Base-by-base conservation (phyloP, 1,284 basidiomycete genomes). In the Ustilago sp. region DNA sequence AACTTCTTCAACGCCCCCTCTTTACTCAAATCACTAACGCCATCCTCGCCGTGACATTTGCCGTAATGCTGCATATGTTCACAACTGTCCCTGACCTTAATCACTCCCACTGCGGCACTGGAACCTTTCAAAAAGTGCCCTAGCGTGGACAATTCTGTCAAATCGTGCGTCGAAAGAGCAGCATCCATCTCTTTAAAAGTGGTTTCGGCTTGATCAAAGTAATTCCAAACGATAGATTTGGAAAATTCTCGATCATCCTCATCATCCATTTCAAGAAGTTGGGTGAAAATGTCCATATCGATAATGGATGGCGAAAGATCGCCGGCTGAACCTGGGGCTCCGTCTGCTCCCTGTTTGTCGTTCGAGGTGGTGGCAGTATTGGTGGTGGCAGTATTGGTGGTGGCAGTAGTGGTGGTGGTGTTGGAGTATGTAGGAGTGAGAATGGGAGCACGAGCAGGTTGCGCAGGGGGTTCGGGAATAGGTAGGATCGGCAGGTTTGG, bases 71-170 rank as follows among this genome's bases (percentile, higher is more conserved):
- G 94, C 85, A 96, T 95, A 87, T 90, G 90, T 87, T 94, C 94
- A 87, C 94, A 96, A 52, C 91, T 91, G 34, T 88, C 89, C 84
- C 94, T 91, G 63, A 98, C 94, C 80, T 90, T 91, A 75, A 89
- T 88, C 47, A 95, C 90, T 41, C 94, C 94, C 50, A 97, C 89
- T 1, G 95, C 93, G 15, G 94, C 94, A 36, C 93, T 95, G 2
- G 94, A 95, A 56, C 94, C 95, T 87, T 97, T 98, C 84, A 98
- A 90, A 87, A 94, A 98, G 87, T 98, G 95, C 0, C 94, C 95
- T 12, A 93, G 89, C 17, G 89, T 88, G 4, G 93, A 92, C 15
- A 97, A 89, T 77, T 90, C 87, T 8, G 83, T 79, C 15, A 95
- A 89, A 77, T 93, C 89, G 72, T 91, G 88, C 31, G 82, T 86